These are phyloP conservation scores for Epichloe coenophiala DNA, from an alignment of 2,329 filamentous ascomycete species.

Conservation along the genomic window DNA sequence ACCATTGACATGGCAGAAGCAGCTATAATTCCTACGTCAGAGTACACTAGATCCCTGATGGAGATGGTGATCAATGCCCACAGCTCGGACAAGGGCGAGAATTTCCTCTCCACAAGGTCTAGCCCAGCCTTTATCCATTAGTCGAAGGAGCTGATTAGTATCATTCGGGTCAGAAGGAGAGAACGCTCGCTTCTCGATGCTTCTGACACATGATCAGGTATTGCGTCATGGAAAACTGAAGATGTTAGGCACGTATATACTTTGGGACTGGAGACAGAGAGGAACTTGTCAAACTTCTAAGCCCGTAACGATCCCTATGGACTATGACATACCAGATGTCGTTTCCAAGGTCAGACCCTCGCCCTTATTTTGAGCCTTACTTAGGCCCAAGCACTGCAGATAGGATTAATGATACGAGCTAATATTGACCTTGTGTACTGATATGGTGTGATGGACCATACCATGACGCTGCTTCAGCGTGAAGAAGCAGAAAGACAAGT, in stretches of 20 bases:
- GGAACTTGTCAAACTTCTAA: background rate
- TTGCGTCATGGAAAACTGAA: background rate
- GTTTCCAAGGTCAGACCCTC: too few relatives aligned
- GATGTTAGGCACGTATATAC: background rate
- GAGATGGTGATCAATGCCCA: background rate
- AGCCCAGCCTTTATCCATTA: background rate
- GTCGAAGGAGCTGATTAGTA: background rate
- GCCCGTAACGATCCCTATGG: too few relatives aligned
- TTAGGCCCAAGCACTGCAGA: too few relatives aligned
- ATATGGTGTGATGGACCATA: constrained; percentile 13
- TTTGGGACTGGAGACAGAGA: background rate
- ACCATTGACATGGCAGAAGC: background rate
- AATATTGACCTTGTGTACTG: background rate
- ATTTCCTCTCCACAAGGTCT: background rate
- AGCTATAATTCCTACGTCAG: background rate
- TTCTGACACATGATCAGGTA: background rate
- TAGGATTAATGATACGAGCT: background rate
- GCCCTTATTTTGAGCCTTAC: too few relatives aligned
- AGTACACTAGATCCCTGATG: background rate
- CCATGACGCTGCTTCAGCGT: too few relatives aligned
- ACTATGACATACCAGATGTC: too few relatives aligned
- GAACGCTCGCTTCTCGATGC: background rate
- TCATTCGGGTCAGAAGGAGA: background rate
- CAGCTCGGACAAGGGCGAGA: background rate
- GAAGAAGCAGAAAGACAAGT: too few relatives aligned